Conservation (phyloP, 2,329 filamentous ascomycete genomes). For the Atkinsonella hypoxylon region DNA sequence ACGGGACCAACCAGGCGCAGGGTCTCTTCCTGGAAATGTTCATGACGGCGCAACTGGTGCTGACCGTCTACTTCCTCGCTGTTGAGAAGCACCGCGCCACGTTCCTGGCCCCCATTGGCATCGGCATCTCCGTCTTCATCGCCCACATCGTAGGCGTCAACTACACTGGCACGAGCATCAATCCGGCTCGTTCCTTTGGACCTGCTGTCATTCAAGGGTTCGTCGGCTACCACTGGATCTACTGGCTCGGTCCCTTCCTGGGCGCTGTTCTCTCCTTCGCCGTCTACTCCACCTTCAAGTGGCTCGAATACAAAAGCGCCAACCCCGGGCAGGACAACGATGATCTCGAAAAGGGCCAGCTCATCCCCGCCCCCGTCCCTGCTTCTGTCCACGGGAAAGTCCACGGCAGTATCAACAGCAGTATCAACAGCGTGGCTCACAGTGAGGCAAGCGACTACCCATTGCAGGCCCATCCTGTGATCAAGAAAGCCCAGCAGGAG, state of each 20-base stretch:
- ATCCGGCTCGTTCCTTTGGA: conserved; percentile 39
- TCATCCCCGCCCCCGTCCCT: neutral
- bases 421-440: neutral
- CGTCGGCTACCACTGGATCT: conserved; percentile 39
- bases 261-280: conserved; percentile 36
- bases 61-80: conserved; percentile 58
- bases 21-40: conserved; percentile 59
- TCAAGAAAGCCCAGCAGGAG: neutral
- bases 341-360: conserved; percentile 15
- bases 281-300: conserved; percentile 38
- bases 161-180: conserved; percentile 36
- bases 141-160: conserved; percentile 32
- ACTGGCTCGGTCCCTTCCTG: conserved; percentile 40
- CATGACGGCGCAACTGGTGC: conserved; percentile 49
- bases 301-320: conserved; percentile 37
- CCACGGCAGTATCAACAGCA: neutral
- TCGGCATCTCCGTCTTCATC: conserved; percentile 60
- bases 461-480: neutral
- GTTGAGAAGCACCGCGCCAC: conserved; percentile 64
- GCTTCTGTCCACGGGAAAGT: neutral
- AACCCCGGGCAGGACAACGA: conserved; percentile 37
- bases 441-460: neutral
- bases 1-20: conserved; percentile 37
- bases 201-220: conserved; percentile 33
- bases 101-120: conserved; percentile 58